phyloP scores from a whole-genome alignment of 2,329 filamentous ascomycete genomes.

The Tricladium varicosporioides region DNA sequence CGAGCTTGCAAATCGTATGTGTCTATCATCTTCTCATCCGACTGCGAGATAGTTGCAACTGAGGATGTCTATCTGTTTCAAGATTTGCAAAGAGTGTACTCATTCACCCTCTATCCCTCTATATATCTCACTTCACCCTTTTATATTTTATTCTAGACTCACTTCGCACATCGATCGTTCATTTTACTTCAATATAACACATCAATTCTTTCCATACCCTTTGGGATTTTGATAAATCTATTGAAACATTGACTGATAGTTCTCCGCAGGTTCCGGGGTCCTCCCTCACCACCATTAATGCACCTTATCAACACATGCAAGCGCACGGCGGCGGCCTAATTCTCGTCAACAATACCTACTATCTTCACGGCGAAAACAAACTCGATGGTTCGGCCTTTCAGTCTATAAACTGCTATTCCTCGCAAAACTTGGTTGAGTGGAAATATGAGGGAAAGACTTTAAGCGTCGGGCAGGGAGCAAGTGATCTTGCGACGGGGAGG shows the following conservation, averaged over 20 bases:
- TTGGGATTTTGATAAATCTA: too few relatives aligned
- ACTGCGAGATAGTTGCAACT: too few relatives aligned
- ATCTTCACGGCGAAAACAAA: conserved; percentile 70
- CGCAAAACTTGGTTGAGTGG: conserved; percentile 59
- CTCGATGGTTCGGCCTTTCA: conserved; percentile 59
- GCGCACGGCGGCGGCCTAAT: conserved; percentile 66
- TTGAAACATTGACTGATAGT: too few relatives aligned
- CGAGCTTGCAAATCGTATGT: conserved; percentile 9
- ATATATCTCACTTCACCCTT: too few relatives aligned
- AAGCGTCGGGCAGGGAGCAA: conserved; percentile 45
- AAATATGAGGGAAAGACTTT: conserved; percentile 58
- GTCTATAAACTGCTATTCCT: conserved; percentile 65
- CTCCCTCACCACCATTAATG: conserved; percentile 30
- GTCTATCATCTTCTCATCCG: not conserved
- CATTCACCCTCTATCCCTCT: too few relatives aligned
- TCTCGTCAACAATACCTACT: conserved; percentile 56
- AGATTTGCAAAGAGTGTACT: too few relatives aligned
- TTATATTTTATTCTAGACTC: too few relatives aligned
- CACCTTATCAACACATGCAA: conserved; percentile 54
- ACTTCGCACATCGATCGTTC: too few relatives aligned
- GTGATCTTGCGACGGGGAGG: conserved; percentile 58
- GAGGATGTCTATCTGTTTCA: too few relatives aligned
- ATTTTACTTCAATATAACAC: too few relatives aligned
- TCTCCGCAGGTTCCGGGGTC: conserved; percentile 27
- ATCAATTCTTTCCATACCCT: too few relatives aligned